Percentiles rank a stretch among this genome's conserved stretches.
Evolutionary conservation across 306 rosid species (phyloP).

Genomic region (Biancaea sappan): DNA sequence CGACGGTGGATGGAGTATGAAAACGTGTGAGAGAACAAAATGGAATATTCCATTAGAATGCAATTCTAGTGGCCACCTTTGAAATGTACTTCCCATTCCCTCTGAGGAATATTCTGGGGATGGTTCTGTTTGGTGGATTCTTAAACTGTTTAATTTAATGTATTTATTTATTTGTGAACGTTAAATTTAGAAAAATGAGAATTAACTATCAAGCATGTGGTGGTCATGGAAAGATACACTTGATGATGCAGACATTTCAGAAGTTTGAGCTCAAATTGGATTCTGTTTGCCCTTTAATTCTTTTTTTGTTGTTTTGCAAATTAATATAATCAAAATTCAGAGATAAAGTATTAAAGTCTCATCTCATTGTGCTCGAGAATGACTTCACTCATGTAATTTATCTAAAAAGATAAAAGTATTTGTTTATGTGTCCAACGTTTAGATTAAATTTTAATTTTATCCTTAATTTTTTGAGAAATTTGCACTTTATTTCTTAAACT

Average conservation of each 20-base stretch:
- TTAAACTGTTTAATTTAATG: neutral
- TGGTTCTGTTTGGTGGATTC: constrained; percentile 6
- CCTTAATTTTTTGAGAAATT: no score
- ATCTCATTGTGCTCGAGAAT: neutral
- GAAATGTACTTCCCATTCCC: neutral
- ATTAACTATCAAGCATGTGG: constrained; percentile 26
- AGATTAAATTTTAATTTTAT: no score
- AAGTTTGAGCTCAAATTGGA: constrained; percentile 13
- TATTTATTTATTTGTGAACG: neutral
- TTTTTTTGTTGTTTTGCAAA: neutral
- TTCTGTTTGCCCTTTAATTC: neutral
- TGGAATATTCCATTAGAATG: constrained; percentile 46
- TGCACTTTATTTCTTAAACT: no score
- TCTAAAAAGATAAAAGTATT: no score
- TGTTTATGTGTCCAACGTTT: no score
- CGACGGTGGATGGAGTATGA: neutral
- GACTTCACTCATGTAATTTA: no score
- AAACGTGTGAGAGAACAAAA: constrained; percentile 30
- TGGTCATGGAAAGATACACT: neutral
- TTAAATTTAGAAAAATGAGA: neutral
- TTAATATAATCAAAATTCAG: neutral
- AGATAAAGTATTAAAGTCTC: neutral
- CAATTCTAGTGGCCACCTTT: constrained; percentile 19
- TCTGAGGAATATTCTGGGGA: constrained; percentile 34
- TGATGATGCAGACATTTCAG: neutral